Conservation (phyloP, 805 yeast species). For the Yarrowia divulgata region DNA sequence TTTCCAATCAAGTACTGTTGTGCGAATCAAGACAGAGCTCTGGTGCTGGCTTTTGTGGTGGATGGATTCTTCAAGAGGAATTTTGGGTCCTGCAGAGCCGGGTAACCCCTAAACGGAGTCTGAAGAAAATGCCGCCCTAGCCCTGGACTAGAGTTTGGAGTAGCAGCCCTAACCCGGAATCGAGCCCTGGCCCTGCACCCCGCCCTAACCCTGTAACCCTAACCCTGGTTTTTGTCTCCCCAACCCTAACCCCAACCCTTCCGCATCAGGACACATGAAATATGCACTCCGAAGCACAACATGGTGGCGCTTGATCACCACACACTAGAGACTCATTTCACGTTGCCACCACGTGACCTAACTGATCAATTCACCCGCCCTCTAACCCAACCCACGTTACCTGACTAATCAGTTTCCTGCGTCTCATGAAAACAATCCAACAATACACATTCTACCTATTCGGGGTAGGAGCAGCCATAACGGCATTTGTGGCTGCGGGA, state of each 20-base stretch:
- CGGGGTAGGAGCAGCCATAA: constrained; percentile 40
- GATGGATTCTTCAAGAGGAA: constrained; percentile 28
- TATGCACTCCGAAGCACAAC: no score
- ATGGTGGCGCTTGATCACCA: no score
- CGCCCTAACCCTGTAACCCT: no score
- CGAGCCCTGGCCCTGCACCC: no score
- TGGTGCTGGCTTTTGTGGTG: constrained; percentile 34
- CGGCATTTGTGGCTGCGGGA: constrained; percentile 42
- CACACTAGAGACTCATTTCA: no score
- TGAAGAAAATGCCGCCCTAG: not conserved
- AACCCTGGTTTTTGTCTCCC: no score
- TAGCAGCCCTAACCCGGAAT: no score
- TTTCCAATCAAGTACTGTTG: constrained; percentile 36
- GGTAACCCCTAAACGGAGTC: constrained; percentile 6
- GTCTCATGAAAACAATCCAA: not conserved
- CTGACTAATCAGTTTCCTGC: not conserved
- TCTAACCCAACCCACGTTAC: no score
- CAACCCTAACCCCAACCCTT: not conserved
- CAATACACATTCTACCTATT: constrained; percentile 2
- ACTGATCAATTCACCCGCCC: no score
- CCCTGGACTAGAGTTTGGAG: no score
- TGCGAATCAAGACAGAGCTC: constrained; percentile 34
- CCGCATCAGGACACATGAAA: no score
- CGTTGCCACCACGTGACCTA: no score
- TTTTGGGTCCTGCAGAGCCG: constrained; percentile 36